These are phyloP conservation scores for Dinochytrium kinnereticum DNA, from an alignment of 371 early-diverging fungal species.

Conservation along the genomic window DNA sequence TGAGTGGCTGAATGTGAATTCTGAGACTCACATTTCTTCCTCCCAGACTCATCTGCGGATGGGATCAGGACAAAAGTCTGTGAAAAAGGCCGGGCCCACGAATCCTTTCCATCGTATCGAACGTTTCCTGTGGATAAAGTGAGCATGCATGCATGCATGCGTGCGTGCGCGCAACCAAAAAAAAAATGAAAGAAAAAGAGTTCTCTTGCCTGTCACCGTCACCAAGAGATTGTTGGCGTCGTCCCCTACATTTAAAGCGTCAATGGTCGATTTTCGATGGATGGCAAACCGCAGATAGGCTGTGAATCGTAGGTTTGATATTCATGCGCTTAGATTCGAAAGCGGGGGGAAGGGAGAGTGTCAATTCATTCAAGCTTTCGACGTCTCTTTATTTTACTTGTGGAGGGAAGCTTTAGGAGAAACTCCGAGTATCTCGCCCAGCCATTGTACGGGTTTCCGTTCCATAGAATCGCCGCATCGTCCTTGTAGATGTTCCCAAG, in stretches of 20 bases:
- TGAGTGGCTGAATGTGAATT: neutral
- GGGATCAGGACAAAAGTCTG: conserved; percentile 75
- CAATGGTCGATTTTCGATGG: neutral
- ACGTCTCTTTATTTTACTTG: conserved; percentile 34
- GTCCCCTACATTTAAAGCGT: conserved; percentile 1
- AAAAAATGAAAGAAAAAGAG: neutral
- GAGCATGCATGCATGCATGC: neutral
- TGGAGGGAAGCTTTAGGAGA: conserved; percentile 61
- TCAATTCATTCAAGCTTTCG: neutral
- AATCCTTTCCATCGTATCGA: conserved; percentile 61
- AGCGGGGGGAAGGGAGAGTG: neutral
- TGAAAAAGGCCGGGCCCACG: conserved; percentile 59
- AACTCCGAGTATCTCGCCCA: conserved; percentile 63
- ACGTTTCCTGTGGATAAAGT: conserved; percentile 53
- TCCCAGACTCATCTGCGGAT: conserved; percentile 45
- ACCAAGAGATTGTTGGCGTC: conserved; percentile 23
- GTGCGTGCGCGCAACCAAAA: neutral
- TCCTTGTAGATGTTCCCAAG: conserved; percentile 69
- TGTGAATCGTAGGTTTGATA: conserved; percentile 9
- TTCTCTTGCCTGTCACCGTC: conserved; percentile 29
- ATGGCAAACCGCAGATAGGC: neutral
- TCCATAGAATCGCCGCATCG: conserved; percentile 74
- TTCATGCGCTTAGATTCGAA: neutral
- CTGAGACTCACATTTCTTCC: conserved; percentile 35
- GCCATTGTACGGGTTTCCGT: conserved; percentile 65